Evolutionary conservation across 2,329 filamentous ascomycete species (phyloP).

Genomic region (Exophiala sp.): DNA sequence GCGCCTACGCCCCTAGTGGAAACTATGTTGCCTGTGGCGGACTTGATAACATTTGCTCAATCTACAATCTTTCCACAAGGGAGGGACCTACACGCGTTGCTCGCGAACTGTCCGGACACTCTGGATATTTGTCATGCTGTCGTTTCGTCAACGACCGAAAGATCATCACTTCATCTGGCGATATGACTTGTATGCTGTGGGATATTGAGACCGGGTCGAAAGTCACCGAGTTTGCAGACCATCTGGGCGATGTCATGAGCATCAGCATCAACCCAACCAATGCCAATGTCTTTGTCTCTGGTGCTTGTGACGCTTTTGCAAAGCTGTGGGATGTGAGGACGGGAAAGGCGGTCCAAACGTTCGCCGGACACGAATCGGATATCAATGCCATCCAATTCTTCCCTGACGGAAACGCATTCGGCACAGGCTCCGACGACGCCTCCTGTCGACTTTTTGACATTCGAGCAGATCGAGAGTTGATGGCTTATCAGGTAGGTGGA

Average conservation of each 20-base stretch:
- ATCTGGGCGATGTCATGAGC: constrained; percentile 98
- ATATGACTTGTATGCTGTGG: constrained; percentile 99
- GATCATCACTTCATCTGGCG: constrained; percentile 94
- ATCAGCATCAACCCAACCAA: constrained; percentile 99
- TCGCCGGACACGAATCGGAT: constrained; percentile 95
- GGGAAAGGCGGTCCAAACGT: constrained; percentile 96
- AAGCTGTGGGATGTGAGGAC: constrained; percentile 99
- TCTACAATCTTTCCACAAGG: constrained; percentile 95
- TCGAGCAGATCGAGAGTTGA: constrained; percentile 77
- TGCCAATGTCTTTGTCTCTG: constrained; percentile 99
- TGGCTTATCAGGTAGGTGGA: constrained; percentile 57
- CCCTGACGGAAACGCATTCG: constrained; percentile 96
- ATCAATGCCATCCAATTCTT: constrained; percentile 99
- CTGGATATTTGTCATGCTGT: constrained; percentile 95
- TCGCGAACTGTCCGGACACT: constrained; percentile 91
- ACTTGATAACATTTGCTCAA: constrained; percentile 98
- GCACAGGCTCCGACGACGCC: constrained; percentile 94
- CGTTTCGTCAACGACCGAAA: constrained; percentile 97
- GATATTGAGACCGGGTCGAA: constrained; percentile 97
- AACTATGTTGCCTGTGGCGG: constrained; percentile 99
- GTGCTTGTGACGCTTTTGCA: constrained; percentile 95
- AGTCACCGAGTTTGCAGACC: constrained; percentile 95
- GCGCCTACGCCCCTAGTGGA: constrained; percentile 94
- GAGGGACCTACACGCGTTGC: constrained; percentile 97
- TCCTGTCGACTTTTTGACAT: constrained; percentile 98